Conservation (phyloP, 257 asterid species). For the Phtheirospermum japonicum region DNA sequence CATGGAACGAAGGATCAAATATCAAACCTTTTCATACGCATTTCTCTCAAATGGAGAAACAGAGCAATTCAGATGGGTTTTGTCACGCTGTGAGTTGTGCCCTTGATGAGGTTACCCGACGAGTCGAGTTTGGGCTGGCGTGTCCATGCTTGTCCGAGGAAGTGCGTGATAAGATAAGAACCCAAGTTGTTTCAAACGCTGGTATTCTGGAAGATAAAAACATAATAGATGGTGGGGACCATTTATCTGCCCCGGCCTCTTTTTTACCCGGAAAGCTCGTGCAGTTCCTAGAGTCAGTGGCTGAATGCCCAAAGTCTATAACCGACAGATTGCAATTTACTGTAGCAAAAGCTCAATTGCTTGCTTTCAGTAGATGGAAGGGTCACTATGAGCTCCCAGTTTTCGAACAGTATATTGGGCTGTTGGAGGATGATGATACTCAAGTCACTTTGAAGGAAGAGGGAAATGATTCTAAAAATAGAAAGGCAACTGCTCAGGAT, state of each 20-base stretch:
- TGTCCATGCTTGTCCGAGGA: slow-evolving; percentile 61
- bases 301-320: slow-evolving; percentile 40
- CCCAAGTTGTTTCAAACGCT: slow-evolving; percentile 43
- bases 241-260: slow-evolving; percentile 33
- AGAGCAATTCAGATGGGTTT: slow-evolving; percentile 43
- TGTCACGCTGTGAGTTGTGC: slow-evolving; percentile 52
- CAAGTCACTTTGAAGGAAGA: slow-evolving; percentile 25
- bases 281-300: slow-evolving; percentile 41
- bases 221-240: slow-evolving; percentile 40
- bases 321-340: slow-evolving; percentile 41
- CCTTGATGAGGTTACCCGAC: slow-evolving; percentile 56
- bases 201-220: slow-evolving; percentile 46
- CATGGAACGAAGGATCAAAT: slow-evolving; percentile 68
- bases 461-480: slow-evolving; percentile 33
- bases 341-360: slow-evolving; percentile 46
- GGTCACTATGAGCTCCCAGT: slow-evolving; percentile 48
- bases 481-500: slow-evolving; percentile 30
- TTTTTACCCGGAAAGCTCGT: slow-evolving; percentile 47
- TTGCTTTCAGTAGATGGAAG: slow-evolving; percentile 63
- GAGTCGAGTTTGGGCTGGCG: slow-evolving; percentile 63
- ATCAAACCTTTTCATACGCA: slow-evolving; percentile 54
- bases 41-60: slow-evolving; percentile 63
- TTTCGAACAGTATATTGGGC: slow-evolving; percentile 29
- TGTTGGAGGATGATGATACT: slow-evolving; percentile 35
- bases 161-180: slow-evolving; percentile 35